Percentiles rank a stretch among this genome's conserved stretches.
Conservation (phyloP, 2,329 filamentous ascomycete genomes). For the Ambrosiella xylebori region DNA sequence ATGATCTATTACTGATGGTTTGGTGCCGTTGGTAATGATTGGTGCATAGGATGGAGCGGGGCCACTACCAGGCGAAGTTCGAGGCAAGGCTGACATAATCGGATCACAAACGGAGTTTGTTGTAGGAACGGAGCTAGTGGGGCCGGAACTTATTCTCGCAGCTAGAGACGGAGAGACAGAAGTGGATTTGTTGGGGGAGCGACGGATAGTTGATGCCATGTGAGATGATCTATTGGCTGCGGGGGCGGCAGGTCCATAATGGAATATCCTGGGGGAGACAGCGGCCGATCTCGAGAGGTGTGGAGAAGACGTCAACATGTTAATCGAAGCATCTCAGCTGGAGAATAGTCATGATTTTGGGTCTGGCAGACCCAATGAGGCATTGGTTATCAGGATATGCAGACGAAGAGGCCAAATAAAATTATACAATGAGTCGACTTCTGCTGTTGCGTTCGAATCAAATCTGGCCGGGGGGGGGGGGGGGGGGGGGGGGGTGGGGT, state of each 20-base stretch:
- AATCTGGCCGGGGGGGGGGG: background rate
- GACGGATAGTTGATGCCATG: constrained; percentile 3
- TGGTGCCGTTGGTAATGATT: background rate
- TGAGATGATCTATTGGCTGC: constrained; percentile 10
- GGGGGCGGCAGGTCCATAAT: constrained; percentile 10
- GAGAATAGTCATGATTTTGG: background rate
- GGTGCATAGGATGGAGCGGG: background rate
- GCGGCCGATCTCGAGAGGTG: constrained; percentile 11
- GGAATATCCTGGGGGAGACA: constrained; percentile 9
- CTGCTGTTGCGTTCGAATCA: no score
- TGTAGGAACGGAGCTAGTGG: background rate
- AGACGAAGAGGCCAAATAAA: background rate
- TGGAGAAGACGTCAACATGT: constrained; percentile 13
- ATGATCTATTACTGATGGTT: background rate
- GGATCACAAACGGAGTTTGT: background rate
- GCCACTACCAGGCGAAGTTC: background rate
- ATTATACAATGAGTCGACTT: no score
- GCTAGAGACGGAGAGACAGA: constrained; percentile 1
- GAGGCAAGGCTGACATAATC: background rate
- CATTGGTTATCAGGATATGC: background rate
- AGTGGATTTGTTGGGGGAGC: constrained; percentile 9
- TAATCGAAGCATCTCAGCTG: constrained; percentile 9
- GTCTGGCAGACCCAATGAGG: background rate
- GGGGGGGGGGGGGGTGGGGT: background rate
- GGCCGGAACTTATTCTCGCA: background rate